Evolutionary conservation across 768 basidiomycete species (phyloP), one percentile per base, ranked within the genome.

Genomic region (Symmetrospora coprosmae): DNA sequence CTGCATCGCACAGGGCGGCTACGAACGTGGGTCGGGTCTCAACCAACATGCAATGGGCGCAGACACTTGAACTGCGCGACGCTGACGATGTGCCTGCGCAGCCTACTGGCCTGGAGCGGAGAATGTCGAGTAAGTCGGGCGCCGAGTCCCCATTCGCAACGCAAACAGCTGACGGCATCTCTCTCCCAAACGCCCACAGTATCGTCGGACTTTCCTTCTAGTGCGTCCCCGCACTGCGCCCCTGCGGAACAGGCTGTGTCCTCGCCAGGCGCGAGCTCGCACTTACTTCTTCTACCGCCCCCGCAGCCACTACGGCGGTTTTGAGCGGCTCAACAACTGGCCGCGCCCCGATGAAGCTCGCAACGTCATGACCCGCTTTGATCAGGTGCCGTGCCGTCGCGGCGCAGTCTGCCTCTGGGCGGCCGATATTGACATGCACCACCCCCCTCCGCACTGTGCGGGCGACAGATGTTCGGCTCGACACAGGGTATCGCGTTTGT

Each of bases 201-300:
- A 61, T 61, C 37, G 39, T 52, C 33, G 60, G 60, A 2, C 27
- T 61, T 2, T 61, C 60, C 3, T 61, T 61, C 38, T 61, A 61
- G 60, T 61, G 34, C 2, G 60, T 61, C 34, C 47, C 19, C 56
- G 16, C 7, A 31, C 8, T 7, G 7, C 4, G 21, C 7, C 27
- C 35, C 33, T 38, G 16, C 39, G n/a, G 17, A n/a, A 17, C 7
- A 6, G 35, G n/a, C n/a, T n/a, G n/a, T n/a, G n/a, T n/a, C n/a
- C n/a, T n/a, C n/a, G n/a, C n/a, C 38, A 53, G 37, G 33, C 27
- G 16, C 23, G 8, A 40, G 31, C 46, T 17, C 25, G 49, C 9
- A 8, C n/a, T 39, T n/a, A 39, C 13, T n/a, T n/a, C n/a, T 39
- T 39, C n/a, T 11, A 39, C 37, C 37, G 11, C 13, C 9, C n/a